Evolutionary conservation across 495 filamentous ascomycete genomes (phyloP).

Genomic region (Rostrohypoxylon terebratum): DNA sequence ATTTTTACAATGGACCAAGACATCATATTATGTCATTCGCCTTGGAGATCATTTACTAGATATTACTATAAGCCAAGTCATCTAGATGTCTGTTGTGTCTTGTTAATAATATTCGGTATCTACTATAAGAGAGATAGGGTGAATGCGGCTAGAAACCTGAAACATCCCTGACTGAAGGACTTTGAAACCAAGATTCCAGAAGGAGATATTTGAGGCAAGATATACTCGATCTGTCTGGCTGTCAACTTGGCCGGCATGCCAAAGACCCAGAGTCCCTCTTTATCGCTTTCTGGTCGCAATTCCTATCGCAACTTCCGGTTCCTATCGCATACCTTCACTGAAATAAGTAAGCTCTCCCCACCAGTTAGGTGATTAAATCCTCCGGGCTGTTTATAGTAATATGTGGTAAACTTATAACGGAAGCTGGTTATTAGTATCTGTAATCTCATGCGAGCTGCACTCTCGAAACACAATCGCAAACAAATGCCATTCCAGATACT

Average conservation of each 20-base stretch:
- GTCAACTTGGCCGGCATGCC: neutral
- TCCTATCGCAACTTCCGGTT: neutral
- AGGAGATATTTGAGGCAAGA: conserved; percentile 12
- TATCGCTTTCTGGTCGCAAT: neutral
- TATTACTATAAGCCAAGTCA: conserved; percentile 1
- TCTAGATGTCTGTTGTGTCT: neutral
- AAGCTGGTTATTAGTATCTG: neutral
- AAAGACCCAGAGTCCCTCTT: neutral
- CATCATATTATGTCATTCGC: neutral
- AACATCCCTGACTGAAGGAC: conserved; percentile 12
- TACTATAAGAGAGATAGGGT: neutral
- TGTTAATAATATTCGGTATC: neutral
- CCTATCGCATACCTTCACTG: neutral
- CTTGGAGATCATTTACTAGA: conserved; percentile 3
- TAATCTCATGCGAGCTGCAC: neutral
- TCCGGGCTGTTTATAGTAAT: neutral
- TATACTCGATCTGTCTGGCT: neutral
- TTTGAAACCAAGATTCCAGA: conserved; percentile 20
- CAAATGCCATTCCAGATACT: neutral
- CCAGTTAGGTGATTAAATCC: neutral
- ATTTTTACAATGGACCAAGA: conserved; percentile 13
- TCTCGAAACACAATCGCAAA: neutral
- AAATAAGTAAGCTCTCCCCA: neutral
- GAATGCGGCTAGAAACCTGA: conserved; percentile 24
- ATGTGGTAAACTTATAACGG: neutral